Base-by-base conservation (phyloP, 2,329 filamentous ascomycete genomes). In the Daldinia sp. region DNA sequence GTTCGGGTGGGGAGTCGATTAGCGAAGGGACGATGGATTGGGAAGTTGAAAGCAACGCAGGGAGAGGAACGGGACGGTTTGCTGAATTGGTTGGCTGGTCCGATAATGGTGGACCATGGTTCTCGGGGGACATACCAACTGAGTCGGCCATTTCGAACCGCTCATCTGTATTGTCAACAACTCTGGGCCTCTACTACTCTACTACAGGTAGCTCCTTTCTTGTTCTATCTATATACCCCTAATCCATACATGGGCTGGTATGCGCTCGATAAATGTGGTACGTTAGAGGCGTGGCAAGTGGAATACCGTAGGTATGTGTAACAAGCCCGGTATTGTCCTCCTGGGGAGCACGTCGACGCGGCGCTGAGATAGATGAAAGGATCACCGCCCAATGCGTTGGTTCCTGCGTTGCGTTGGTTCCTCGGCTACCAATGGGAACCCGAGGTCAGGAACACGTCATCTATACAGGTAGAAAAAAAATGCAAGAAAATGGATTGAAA, bases 131-230 rank as follows among this genome's bases (percentile, higher is more conserved):
- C 80, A 68, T 80, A 85, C 85, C 85, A 73, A 87, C 83, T 70
- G 85, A 86, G 78, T 87, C 84, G 65, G 84, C 84, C 85, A 87
- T 72, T 18, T 46, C 28, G 59, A 67, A 64, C 53, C 57, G 62
- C 56, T 65, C 68, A 65, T 71, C 37, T 65, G 62, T 66, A 50
- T 63, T 60, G 50, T 48, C 56, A 30, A 59, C 41, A 46, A 59
- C 37, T 35, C 35, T 41, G 41, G 60, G 44, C 35, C 51, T 56
- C 42, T 33, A 39, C 35, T 39, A 39, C 35, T 39, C 35, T 39
- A 59, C 46, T 28, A 28, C 20, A 1, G 26, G 26, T 50, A 37
- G 46, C 30, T 28, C 41, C 28, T 50, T 55, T 63, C 53, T 53
- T 18, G 58, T 41, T 44, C 57, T 65, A 54, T 64, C 60, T 61